Base-by-base conservation (phyloP, 257 asterid genomes). In the Solanum chaucha region DNA sequence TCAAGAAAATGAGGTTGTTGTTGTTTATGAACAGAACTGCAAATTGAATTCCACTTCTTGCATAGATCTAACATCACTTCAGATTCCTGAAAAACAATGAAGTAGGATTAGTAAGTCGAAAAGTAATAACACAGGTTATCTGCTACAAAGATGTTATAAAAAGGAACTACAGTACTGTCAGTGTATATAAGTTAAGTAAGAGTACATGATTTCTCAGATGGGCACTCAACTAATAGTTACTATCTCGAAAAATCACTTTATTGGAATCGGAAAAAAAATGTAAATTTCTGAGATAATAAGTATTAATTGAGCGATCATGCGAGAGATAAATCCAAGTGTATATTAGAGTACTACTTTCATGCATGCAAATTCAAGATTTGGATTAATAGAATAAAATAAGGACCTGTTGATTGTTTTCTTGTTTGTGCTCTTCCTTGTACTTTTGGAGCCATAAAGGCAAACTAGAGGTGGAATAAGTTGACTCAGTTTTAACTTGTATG, bases 391-490 rank as follows among this genome's bases (percentile, higher is more conserved):
- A 7, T 46, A 10, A 35, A n/a, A 48, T 44, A 58, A 19, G 28
- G 30, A 93, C 98, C 95, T 94, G 91, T 84, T 92, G 90, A 44
- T 28, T 48, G n/a, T 71, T 82, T 28, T 85, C 80, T 61, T 86
- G 90, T 36, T 68, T 46, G 44, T 93, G 64, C 89, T 94, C 94
- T 82, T 93, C 93, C 81, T 93, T 94, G 93, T 91, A 94, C 86
- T 93, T 91, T 75, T 93, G 97, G 41, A 97, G 98, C 99, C 99
- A 97, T 64, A 93, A 87, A 41, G 99, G 99, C 93, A 97, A 91
- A 86, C 89, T 92, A 20, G 98, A 92, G 87, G 80, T 89, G 59
- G 92, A 89, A 28, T 88, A 86, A 80, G 87, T 73, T 24, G 89
- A 75, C 85, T 83, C 91, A 40, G 84, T 89, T 71, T 90, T 89